These are phyloP conservation scores for Penicillium sp. DNA, from an alignment of 2,329 filamentous ascomycete genomes.

Conservation along the genomic window DNA sequence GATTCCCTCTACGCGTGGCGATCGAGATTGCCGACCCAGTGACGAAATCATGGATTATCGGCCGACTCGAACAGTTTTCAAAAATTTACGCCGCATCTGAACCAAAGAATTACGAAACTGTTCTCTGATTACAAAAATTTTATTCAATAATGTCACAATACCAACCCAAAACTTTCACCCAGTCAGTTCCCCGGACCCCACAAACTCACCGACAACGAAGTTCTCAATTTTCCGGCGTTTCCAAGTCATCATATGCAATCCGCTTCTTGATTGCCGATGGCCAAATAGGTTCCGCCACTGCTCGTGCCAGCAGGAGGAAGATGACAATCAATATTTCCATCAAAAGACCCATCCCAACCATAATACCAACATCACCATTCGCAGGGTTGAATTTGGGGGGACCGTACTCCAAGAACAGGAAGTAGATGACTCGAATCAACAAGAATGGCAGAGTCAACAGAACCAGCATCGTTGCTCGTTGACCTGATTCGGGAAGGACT, in stretches of 20 bases:
- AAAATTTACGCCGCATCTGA: constrained; percentile 26
- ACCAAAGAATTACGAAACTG: constrained; percentile 18
- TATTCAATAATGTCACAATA: not conserved
- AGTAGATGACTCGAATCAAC: constrained; percentile 23
- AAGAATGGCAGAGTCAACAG: constrained; percentile 24
- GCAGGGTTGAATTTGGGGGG: constrained; percentile 18
- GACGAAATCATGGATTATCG: constrained; percentile 27
- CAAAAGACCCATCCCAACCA: constrained; percentile 26
- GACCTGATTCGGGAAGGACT: constrained; percentile 18
- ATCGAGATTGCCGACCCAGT: constrained; percentile 27
- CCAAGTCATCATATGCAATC: constrained; percentile 3
- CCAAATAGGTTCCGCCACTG: constrained; percentile 24
- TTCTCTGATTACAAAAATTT: constrained; percentile 3
- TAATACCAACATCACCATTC: constrained; percentile 15
- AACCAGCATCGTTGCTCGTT: constrained; percentile 20
- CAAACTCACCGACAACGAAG: not conserved
- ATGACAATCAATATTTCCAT: constrained; percentile 27
- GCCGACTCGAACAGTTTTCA: constrained; percentile 24
- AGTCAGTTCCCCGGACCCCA: too few species aligned
- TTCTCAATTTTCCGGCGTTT: constrained; percentile 4
- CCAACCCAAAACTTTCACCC: too few species aligned
- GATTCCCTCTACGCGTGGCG: constrained; percentile 28
- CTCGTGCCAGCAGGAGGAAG: constrained; percentile 22
- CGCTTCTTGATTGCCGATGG: not conserved
- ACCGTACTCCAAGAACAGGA: constrained; percentile 23